Evolutionary conservation across 768 basidiomycete species (phyloP), one percentile per base, ranked within the genome.

Genomic region (Cystobasidiopsis lactophilus): DNA sequence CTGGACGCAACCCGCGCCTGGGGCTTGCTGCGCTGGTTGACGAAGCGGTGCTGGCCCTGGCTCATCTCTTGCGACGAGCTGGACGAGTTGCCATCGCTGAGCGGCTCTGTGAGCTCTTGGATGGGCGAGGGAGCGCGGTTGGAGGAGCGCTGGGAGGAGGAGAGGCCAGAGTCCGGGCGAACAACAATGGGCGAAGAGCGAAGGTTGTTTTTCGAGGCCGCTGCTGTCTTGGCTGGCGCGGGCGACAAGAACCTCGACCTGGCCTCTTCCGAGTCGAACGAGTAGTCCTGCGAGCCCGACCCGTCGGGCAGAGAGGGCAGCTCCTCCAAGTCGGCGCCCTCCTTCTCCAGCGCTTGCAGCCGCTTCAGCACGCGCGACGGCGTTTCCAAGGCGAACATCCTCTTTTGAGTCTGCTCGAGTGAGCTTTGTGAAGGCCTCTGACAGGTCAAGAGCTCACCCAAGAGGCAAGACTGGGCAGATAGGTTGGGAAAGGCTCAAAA

Each of bases 361-460:
- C 53, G 45, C 11, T 33, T 21, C 19, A 48, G 40, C 2, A 54
- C 46, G 5, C 53, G 26, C 39, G 53, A 54, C 11, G 53, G 53
- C 53, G 53, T 54, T 39, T 54, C 53, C 45, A 47, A 27, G 11
- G 45, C 45, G 30, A 47, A 47, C 45, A 47, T 29, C n/a, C n/a
- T n/a, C n/a, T n/a, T n/a, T n/a, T 35, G 33, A 35, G 16, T 7
- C 33, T 7, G 33, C 33, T 35, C 33, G 16, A n/a, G n/a, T 35
- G 9, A 35, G 33, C 33, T 35, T 35, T 16, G 33, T 16, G 16
- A 7, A 16, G 9, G 33, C 16, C 33, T 35, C 9, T 35, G 33
- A 35, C 9, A 35, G 33, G 33, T 35, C 9, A 16, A 35, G 9
- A 16, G 33, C n/a, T n/a, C n/a, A n/a, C n/a, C n/a, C n/a, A n/a